Evolutionary conservation across 495 filamentous ascomycete genomes (phyloP), one percentile per base, ranked within the genome.

Genomic region (Chaetomidium leptoderma): DNA sequence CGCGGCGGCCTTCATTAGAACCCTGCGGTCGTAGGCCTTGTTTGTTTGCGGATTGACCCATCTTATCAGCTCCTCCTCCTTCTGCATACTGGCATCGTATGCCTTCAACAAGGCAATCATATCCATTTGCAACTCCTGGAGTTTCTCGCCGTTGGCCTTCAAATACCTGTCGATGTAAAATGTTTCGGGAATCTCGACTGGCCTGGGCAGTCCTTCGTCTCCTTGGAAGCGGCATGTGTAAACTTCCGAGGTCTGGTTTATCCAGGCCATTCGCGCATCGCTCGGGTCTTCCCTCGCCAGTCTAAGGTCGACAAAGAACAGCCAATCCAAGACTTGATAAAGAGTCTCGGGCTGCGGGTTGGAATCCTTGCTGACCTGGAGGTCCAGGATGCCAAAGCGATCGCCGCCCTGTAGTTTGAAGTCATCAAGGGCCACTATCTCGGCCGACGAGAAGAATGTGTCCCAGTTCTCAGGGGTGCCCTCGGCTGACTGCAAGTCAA

Each of bases 111-210:
- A 59, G n/a, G 61, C 62, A 10, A 62, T 44, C 40, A 76, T 71
- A 24, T 76, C 66, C 21, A 53, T 48, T 48, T 79, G 72, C 54
- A 81, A 68, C 14, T 71, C 63, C 16, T 68, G 29, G 19, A 83
- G 72, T 55, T 78, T 64, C 2, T 83, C 75, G 59, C 76, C 76
- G 57, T 80, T 81, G 33, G 70, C 72, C 51, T 82, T 77, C 57
- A 91, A 69, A 69, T 95, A 96, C 35, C 90, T 80, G 68, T 95
- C 91, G 8, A 85, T 79, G 63, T 92, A 95, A 62, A 91, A 84
- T 0, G 82, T 76, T 16, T 81, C 72, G 30, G 90, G 89, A 19
- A 92, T 80, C 14, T 86, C 82, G 42, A 92, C 73, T 11, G 78
- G 75, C 29, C 72, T 72, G 14, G 65, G 61, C 8, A 73, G 63